phyloP scores from a whole-genome alignment of 495 filamentous ascomycete species.

The Penicillium canescens region DNA sequence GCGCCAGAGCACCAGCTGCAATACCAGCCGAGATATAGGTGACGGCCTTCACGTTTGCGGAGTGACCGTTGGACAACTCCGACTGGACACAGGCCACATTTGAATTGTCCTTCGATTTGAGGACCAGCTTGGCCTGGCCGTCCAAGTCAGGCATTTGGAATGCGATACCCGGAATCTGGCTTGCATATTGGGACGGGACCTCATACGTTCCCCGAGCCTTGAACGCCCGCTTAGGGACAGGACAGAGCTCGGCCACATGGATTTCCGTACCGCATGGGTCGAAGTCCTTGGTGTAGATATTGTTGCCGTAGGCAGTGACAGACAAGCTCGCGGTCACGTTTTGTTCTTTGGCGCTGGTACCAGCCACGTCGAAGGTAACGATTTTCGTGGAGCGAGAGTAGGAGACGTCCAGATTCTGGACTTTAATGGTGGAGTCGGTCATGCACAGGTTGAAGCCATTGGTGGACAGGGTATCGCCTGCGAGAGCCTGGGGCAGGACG shows the following conservation, averaged over 20 bases:
- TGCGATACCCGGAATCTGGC: conserved; percentile 82
- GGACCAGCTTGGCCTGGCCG: conserved; percentile 76
- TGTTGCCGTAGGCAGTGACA: conserved; percentile 82
- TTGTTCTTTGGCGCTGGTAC: conserved; percentile 69
- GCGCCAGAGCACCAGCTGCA: conserved; percentile 77
- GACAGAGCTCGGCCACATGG: conserved; percentile 74
- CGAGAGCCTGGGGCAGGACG: conserved; percentile 49
- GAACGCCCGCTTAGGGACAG: conserved; percentile 77
- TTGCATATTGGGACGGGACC: conserved; percentile 69
- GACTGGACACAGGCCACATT: conserved; percentile 84
- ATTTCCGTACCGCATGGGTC: conserved; percentile 73
- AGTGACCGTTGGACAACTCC: conserved; percentile 82
- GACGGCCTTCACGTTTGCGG: conserved; percentile 69
- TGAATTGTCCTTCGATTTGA: conserved; percentile 59
- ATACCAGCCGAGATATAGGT: conserved; percentile 84
- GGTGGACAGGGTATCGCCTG: conserved; percentile 75
- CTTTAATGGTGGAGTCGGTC: conserved; percentile 62
- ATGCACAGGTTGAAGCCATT: conserved; percentile 77
- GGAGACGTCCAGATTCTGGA: conserved; percentile 72
- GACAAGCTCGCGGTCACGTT: conserved; percentile 79
- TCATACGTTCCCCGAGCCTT: conserved; percentile 64
- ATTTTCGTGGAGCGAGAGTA: conserved; percentile 73
- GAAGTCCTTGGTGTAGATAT: conserved; percentile 78
- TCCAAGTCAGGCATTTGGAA: conserved; percentile 91
- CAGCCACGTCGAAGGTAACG: conserved; percentile 81